Conservation (phyloP, 2,329 filamentous ascomycete genomes). For the Ampelomyces quisqualis region DNA sequence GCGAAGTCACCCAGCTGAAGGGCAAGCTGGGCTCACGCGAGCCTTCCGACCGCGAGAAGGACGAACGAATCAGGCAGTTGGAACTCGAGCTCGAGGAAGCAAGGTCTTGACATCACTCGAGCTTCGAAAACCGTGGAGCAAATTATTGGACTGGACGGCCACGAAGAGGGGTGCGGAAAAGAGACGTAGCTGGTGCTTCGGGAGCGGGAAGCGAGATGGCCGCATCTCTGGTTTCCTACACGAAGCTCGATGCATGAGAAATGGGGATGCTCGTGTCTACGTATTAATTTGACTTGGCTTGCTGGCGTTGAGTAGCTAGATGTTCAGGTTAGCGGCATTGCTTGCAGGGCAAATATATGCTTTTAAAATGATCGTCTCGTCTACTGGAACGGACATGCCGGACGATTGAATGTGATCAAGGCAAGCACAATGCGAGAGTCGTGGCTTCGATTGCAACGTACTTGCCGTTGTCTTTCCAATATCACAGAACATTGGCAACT, state of each 20-base stretch:
- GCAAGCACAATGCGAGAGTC: too few relatives aligned
- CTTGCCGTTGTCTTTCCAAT: too few relatives aligned
- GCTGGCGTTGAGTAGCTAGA: conserved; percentile 11
- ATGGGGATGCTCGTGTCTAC: conserved; percentile 8
- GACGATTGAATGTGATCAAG: too few relatives aligned
- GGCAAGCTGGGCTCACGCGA: conserved; percentile 60
- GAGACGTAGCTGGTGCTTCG: too few relatives aligned
- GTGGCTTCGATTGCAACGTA: too few relatives aligned
- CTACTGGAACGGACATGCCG: neutral
- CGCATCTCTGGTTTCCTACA: neutral
- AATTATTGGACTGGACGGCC: too few relatives aligned
- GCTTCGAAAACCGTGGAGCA: too few relatives aligned
- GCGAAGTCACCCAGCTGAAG: conserved; percentile 65
- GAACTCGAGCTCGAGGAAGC: conserved; percentile 47
- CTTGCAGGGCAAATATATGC: neutral
- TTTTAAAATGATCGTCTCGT: neutral
- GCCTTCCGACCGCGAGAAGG: conserved; percentile 41
- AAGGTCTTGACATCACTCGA: conserved; percentile 31
- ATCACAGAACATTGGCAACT: too few relatives aligned
- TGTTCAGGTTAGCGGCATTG: conserved; percentile 18
- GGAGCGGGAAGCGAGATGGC: too few relatives aligned
- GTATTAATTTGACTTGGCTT: conserved; percentile 1
- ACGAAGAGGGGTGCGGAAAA: too few relatives aligned
- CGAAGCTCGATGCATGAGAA: neutral
- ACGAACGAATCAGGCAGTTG: conserved; percentile 45